Percentiles rank a stretch among this genome's conserved stretches.
Conservation (phyloP, 306 rosid species). For the Medicago ruthenica region DNA sequence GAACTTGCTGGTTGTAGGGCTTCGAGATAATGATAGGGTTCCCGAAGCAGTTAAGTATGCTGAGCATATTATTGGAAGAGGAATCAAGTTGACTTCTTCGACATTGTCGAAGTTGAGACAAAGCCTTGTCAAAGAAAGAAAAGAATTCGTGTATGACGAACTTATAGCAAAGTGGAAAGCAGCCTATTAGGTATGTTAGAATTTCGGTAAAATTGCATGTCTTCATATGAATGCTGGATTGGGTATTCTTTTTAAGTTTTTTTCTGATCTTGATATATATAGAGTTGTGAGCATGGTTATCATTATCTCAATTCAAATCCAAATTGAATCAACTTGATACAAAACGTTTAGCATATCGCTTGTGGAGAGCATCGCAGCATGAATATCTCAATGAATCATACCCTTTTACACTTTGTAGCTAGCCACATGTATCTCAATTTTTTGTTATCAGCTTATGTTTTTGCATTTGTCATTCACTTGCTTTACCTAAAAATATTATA, state of each 20-base stretch:
- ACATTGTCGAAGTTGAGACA: constrained; percentile 65
- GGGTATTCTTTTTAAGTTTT: neutral
- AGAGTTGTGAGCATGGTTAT: neutral
- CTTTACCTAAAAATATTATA: neutral
- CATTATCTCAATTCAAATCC: neutral
- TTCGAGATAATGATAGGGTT: constrained; percentile 53
- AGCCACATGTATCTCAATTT: neutral
- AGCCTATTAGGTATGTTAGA: constrained; percentile 30
- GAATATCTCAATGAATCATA: neutral
- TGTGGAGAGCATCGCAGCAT: neutral
- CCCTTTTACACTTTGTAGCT: neutral
- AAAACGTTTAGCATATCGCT: neutral
- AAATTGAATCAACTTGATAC: neutral
- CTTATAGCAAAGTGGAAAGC: constrained; percentile 61
- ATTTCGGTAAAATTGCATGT: constrained; percentile 9
- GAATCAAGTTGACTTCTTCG: constrained; percentile 58
- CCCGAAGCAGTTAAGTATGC: constrained; percentile 78
- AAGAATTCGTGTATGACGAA: constrained; percentile 54
- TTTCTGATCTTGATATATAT: neutral
- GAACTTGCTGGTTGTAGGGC: constrained; percentile 57
- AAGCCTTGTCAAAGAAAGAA: constrained; percentile 57
- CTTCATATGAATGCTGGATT: neutral
- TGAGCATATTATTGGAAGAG: constrained; percentile 62
- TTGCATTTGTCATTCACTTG: neutral
- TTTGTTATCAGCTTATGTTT: neutral